Evolutionary conservation across 371 early-diverging fungal species (phyloP).

Genomic region (Mucor indicus): DNA sequence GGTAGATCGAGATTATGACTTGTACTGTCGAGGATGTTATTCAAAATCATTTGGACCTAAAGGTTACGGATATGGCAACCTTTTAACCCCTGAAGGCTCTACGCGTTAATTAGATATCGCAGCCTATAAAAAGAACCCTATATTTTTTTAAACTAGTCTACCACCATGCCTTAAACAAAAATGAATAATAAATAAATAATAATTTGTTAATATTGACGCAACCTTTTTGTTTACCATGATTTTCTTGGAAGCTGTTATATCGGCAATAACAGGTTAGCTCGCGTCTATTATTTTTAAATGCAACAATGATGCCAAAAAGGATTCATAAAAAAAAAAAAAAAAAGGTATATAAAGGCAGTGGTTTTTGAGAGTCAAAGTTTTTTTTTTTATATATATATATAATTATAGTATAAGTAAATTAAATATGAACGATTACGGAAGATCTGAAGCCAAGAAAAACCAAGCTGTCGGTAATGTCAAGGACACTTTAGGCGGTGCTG

Average conservation of each 20-base stretch:
- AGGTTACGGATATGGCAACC: slow-evolving; percentile 30
- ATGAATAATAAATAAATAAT: too few species aligned
- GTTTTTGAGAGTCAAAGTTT: background rate
- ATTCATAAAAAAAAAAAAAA: too few species aligned
- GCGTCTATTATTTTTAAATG: too few species aligned
- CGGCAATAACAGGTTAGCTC: too few species aligned
- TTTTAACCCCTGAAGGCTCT: slow-evolving; percentile 28
- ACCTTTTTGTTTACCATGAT: too few species aligned
- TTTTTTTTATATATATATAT: background rate
- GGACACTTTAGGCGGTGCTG: slow-evolving; percentile 33
- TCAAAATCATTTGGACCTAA: slow-evolving; percentile 45
- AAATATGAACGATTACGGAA: slow-evolving; percentile 20
- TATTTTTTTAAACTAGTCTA: background rate
- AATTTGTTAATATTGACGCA: too few species aligned
- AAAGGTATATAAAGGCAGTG: too few species aligned
- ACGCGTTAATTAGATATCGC: slow-evolving; percentile 13
- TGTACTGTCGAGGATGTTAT: slow-evolving; percentile 48
- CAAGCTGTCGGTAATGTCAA: slow-evolving; percentile 39
- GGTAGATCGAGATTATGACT: slow-evolving; percentile 44
- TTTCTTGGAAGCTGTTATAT: too few species aligned
- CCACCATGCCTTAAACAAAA: too few species aligned
- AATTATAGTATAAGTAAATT: background rate
- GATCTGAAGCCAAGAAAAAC: slow-evolving; percentile 27
- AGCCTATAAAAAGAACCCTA: background rate
- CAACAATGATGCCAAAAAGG: too few species aligned